These are phyloP conservation scores for Vitis hybrid DNA, from an alignment of 177 flowering plant species.

Conservation along the genomic window DNA sequence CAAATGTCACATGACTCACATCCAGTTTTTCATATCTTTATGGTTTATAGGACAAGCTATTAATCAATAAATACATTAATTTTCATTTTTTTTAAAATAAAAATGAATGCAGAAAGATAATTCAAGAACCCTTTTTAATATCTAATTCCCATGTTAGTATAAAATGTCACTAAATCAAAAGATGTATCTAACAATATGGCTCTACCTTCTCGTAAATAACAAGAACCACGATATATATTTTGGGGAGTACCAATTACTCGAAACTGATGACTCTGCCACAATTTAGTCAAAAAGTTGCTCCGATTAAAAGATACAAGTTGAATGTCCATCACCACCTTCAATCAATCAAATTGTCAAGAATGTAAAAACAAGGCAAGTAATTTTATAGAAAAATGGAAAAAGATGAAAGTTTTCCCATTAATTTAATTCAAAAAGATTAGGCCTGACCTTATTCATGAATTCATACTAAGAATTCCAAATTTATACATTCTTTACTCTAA, in stretches of 20 bases:
- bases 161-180: background rate
- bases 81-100: too few relatives aligned
- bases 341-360: background rate
- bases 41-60: too few relatives aligned
- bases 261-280: constrained; percentile 9
- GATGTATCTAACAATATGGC: background rate
- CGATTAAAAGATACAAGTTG: constrained; percentile 27
- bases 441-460: too few relatives aligned
- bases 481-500: too few relatives aligned
- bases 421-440: too few relatives aligned
- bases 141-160: constrained; percentile 7
- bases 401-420: too few relatives aligned
- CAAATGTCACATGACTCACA: too few relatives aligned
- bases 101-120: too few relatives aligned
- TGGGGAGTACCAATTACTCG: constrained; percentile 12
- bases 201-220: constrained; percentile 14
- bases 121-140: too few relatives aligned
- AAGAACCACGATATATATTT: constrained; percentile 1
- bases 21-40: too few relatives aligned
- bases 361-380: background rate
- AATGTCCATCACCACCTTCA: constrained; percentile 41
- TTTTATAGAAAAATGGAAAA: background rate
- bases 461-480: too few relatives aligned
- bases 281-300: constrained; percentile 19
- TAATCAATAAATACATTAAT: too few relatives aligned